Conservation (phyloP, 495 filamentous ascomycete species). For the Xylaria palmicola region DNA sequence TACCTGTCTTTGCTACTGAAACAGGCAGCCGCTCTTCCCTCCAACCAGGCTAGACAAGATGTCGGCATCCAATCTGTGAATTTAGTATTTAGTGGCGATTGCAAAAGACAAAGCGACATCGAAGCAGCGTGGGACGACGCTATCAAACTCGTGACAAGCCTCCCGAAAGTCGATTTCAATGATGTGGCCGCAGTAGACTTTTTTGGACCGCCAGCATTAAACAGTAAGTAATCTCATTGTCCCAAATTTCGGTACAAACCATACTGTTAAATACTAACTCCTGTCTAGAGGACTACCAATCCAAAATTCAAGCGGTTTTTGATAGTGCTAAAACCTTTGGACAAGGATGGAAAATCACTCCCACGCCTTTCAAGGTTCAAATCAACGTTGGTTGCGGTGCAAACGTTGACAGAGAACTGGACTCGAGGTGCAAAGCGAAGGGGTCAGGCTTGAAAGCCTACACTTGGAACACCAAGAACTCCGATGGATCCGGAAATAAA, state of each 20-base stretch:
- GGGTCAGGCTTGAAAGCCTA: constrained; percentile 1
- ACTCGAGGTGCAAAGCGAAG: not conserved
- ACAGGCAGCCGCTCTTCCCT: not conserved
- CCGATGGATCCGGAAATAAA: not conserved
- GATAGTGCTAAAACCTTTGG: constrained; percentile 2
- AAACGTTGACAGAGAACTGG: not conserved
- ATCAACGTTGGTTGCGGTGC: not conserved
- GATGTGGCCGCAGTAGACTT: constrained; percentile 2
- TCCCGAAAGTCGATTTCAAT: constrained; percentile 2
- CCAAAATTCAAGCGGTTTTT: constrained; percentile 1
- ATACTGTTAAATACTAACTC: constrained; percentile 12
- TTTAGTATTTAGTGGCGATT: not conserved
- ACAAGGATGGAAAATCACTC: constrained; percentile 1
- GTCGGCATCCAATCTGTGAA: constrained; percentile 5
- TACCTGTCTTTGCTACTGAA: not conserved
- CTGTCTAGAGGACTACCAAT: not conserved
- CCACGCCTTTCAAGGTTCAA: not conserved
- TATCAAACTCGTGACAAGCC: not conserved
- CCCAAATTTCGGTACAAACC: not conserved
- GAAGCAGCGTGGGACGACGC: not conserved
- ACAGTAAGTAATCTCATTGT: not conserved
- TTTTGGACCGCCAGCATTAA: constrained; percentile 1
- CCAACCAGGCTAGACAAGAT: not conserved
- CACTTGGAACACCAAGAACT: not conserved
- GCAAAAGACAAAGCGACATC: not conserved